Evolutionary conservation across 768 basidiomycete genomes (phyloP), one percentile per base, ranked within the genome.

Genomic region (Mycena albidolilacea): DNA sequence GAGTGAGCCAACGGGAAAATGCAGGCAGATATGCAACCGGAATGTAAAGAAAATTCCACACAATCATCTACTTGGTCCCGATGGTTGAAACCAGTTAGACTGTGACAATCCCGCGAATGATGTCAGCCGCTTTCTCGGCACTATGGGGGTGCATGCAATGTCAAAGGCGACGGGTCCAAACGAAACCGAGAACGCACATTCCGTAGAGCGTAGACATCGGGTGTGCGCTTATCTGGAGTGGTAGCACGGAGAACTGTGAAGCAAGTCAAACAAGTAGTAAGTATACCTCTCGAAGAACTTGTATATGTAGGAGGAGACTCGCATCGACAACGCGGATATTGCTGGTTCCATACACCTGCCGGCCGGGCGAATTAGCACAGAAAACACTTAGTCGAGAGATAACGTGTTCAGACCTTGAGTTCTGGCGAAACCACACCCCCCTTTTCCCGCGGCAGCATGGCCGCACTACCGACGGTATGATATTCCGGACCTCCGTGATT

Each of bases 321-420:
- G 70, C 72, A 60, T 74, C 72, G 23, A 74, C 72, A 2, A 74
- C 68, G 10, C 72, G 72, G 3, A 74, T 62, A 54, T 74, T 74
- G 19, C 17, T 73, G 7, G 72, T 73, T 7, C 72, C 72, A 37
- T 73, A 73, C 17, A 73, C 72, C 72, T 73, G 21, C 17, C 30
- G 30, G 30, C 30, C 30, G 30, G 12, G 3, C 58, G n/a, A 14
- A 30, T 19, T 38, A 59, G 35, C 8, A 43, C 41, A 43, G 1
- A 43, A 43, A 43, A 43, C 8, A 43, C 41, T 43, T 43, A 14
- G 14, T 43, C 41, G 15, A 48, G 0, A 48, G 46, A 7, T 48
- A 48, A 52, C 19, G 14, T 7, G 23, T 14, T 59, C 48, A 14
- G 21, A 69, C 61, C 46, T 63, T 67, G 7, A 74, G 21, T 35